Percentiles rank a stretch among this genome's conserved stretches.
Evolutionary conservation across 108 stramenopile species (phyloP).

Genomic region (Discostella stelligeroides): DNA sequence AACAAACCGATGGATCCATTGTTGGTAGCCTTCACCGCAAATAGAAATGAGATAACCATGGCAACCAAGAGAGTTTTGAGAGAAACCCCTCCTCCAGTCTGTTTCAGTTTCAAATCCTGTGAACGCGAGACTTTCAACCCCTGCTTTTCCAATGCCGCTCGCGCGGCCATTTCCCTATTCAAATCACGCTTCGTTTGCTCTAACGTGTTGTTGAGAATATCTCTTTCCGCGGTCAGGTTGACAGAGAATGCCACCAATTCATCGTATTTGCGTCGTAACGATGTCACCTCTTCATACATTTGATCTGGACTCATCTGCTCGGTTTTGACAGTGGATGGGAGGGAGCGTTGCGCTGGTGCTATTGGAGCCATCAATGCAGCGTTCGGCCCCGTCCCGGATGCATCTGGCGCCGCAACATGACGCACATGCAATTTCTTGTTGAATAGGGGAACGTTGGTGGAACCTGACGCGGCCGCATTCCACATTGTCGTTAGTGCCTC

Average conservation of each 20-base stretch:
- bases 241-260: slow-evolving; percentile 92
- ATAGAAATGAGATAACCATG: slow-evolving; percentile 28
- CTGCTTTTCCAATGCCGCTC: slow-evolving; percentile 66
- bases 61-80: slow-evolving; percentile 29
- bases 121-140: slow-evolving; percentile 32
- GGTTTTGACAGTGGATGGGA: slow-evolving; percentile 19
- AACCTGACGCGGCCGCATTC: slow-evolving; percentile 58
- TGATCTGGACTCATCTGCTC: slow-evolving; percentile 82
- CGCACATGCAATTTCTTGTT: slow-evolving; percentile 89
- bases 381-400: background rate
- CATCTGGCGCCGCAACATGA: slow-evolving; percentile 66
- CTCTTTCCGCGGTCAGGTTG: slow-evolving; percentile 92
- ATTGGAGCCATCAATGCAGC: slow-evolving; percentile 1
- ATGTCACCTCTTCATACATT: slow-evolving; percentile 66
- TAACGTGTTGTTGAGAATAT: slow-evolving; percentile 90
- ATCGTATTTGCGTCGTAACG: slow-evolving; percentile 90
- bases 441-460: slow-evolving; percentile 35
- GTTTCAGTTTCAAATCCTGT: slow-evolving; percentile 13
- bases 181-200: slow-evolving; percentile 91
- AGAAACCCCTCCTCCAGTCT: slow-evolving; percentile 26
- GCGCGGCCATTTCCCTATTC: slow-evolving; percentile 76
- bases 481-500: slow-evolving; percentile 86
- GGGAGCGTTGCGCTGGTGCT: slow-evolving; percentile 7
- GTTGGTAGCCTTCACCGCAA: slow-evolving; percentile 45
- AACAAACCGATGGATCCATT: slow-evolving; percentile 34